Evolutionary conservation across 768 basidiomycete genomes (phyloP).

Genomic region (Naganishia vaughanmartiniae): DNA sequence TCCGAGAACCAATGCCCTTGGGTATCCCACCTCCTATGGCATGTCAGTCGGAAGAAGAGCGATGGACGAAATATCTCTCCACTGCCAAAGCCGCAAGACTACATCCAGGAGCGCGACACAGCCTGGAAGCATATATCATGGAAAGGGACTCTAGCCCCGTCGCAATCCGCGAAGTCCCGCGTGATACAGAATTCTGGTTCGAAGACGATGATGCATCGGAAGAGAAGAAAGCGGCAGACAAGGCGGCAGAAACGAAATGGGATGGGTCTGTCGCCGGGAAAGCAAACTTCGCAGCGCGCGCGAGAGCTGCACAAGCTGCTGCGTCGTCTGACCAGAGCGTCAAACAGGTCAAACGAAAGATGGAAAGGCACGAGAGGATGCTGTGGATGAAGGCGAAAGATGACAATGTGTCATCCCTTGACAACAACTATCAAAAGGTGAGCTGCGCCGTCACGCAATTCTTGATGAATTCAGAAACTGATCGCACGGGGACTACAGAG

Average conservation of each 20-base stretch:
- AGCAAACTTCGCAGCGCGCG: conserved; percentile 5
- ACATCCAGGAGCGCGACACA: conserved; percentile 29
- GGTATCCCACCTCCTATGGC: conserved; percentile 40
- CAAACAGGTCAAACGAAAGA: conserved; percentile 23
- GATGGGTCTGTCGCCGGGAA: conserved; percentile 23
- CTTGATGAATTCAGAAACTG: neutral
- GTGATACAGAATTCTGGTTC: conserved; percentile 20
- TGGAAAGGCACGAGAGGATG: conserved; percentile 30
- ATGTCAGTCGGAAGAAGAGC: conserved; percentile 44
- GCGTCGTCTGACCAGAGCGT: neutral
- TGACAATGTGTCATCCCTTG: conserved; percentile 16
- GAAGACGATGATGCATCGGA: conserved; percentile 21
- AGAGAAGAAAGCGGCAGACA: conserved; percentile 6
- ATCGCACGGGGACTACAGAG: conserved; percentile 29
- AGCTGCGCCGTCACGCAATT: neutral
- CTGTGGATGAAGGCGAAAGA: conserved; percentile 30
- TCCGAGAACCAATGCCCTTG: conserved; percentile 24
- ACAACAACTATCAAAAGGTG: conserved; percentile 30
- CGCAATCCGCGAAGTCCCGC: conserved; percentile 34
- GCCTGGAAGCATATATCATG: conserved; percentile 34
- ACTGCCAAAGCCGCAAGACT: conserved; percentile 23
- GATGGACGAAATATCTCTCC: conserved; percentile 41
- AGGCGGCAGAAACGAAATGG: conserved; percentile 14
- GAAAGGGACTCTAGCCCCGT: conserved; percentile 41
- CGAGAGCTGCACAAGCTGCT: neutral